Conservation (phyloP, 116 monocot genomes). For the Dioscorea cayenensis region DNA sequence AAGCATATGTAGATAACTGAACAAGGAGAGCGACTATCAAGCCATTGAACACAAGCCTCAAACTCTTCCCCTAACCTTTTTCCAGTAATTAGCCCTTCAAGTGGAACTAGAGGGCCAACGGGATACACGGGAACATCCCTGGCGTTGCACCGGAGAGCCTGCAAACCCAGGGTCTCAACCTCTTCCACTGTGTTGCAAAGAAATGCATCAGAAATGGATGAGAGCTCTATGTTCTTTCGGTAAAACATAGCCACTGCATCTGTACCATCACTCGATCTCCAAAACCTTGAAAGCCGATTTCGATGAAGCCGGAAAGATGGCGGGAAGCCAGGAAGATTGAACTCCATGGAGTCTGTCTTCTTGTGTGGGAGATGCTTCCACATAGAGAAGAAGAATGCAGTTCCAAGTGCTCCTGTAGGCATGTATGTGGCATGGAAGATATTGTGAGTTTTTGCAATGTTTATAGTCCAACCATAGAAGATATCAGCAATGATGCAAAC, state of each 20-base stretch:
- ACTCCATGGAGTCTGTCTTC: background rate
- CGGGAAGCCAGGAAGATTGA: conserved; percentile 19
- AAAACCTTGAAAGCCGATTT: conserved; percentile 14
- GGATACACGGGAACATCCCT: conserved; percentile 11
- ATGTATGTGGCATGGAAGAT: conserved; percentile 21
- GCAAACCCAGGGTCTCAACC: conserved; percentile 21
- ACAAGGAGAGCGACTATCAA: no score
- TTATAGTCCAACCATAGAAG: conserved; percentile 34
- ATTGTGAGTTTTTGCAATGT: conserved; percentile 12
- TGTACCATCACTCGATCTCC: conserved; percentile 7
- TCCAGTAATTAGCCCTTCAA: no score
- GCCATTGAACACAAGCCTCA: no score
- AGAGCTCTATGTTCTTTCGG: conserved; percentile 15
- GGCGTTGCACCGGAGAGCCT: conserved; percentile 8
- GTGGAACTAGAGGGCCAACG: conserved; percentile 25
- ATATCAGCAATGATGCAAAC: conserved; percentile 35
- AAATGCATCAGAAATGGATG: conserved; percentile 13
- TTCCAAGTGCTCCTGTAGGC: conserved; percentile 28
- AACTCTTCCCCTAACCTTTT: no score
- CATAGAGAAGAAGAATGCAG: conserved; percentile 20
- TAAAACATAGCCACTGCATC: conserved; percentile 22
- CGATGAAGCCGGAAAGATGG: conserved; percentile 15
- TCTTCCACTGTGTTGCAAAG: conserved; percentile 41
- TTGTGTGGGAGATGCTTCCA: conserved; percentile 16
- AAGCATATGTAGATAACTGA: conserved; percentile 2